A percentile compares a stretch with the other conserved stretches of the same genome.
Evolutionary conservation across 768 basidiomycete genomes (phyloP).

Genomic region (Suillus placidus): DNA sequence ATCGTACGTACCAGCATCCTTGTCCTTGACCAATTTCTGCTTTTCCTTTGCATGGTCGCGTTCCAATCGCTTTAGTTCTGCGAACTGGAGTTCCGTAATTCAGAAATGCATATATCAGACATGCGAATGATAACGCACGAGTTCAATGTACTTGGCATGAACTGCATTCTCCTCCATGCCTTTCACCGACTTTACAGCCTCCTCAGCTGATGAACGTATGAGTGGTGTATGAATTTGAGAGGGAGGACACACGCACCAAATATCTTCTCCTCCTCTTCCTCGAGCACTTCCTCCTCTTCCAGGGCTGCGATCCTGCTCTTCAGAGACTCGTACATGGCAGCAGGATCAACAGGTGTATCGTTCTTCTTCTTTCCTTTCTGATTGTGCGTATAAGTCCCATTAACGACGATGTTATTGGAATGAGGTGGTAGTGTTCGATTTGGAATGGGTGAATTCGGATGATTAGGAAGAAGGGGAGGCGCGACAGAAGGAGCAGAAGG

Average conservation of each 20-base stretch:
- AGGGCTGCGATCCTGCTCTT: constrained; percentile 88
- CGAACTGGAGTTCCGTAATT: constrained; percentile 56
- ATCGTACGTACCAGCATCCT: constrained; percentile 70
- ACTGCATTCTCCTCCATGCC: constrained; percentile 82
- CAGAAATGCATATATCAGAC: constrained; percentile 21
- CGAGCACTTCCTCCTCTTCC: constrained; percentile 84
- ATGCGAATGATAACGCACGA: constrained; percentile 53
- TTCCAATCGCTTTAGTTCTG: constrained; percentile 84
- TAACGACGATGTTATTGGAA: constrained; percentile 24
- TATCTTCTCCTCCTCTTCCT: constrained; percentile 83
- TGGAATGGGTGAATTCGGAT: constrained; percentile 38
- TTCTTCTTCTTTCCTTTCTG: constrained; percentile 74
- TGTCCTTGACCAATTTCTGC: constrained; percentile 88
- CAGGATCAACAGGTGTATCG: constrained; percentile 71
- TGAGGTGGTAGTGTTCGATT: constrained; percentile 37
- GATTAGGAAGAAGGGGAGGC: constrained; percentile 57
- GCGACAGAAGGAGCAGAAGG: constrained; percentile 62
- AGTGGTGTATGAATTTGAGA: constrained; percentile 6
- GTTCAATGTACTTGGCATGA: constrained; percentile 85
- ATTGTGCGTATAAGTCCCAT: constrained; percentile 29
- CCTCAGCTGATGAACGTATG: constrained; percentile 61
- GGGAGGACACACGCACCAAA: constrained; percentile 55
- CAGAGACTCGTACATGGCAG: constrained; percentile 84
- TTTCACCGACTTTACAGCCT: constrained; percentile 84
- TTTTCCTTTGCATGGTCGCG: constrained; percentile 91